Conservation (phyloP, 352 stramenopile genomes). For the Phytophthora citrophthora region DNA sequence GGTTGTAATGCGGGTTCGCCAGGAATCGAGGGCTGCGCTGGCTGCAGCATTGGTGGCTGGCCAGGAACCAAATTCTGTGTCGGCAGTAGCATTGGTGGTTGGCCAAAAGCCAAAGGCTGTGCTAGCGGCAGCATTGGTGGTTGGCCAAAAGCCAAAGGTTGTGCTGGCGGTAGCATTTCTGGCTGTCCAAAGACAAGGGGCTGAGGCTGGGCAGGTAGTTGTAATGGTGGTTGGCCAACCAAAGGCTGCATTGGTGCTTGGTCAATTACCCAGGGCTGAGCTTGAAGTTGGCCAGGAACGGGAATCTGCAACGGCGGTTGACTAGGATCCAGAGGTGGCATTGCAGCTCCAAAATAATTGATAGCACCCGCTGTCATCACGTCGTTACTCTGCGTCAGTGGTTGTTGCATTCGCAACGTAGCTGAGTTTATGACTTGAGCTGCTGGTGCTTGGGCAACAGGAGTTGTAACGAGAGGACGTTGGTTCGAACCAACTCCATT, state of each 20-base stretch:
- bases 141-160: constrained; percentile 2
- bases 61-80: background rate
- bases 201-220: constrained; percentile 8
- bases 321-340: no score
- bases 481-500: constrained; percentile 3
- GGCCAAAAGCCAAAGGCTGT: background rate
- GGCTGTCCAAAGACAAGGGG: constrained; percentile 2
- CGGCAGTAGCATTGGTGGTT: constrained; percentile 11
- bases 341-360: constrained; percentile 7
- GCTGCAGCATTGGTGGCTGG: constrained; percentile 2
- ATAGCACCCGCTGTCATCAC: background rate
- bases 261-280: background rate
- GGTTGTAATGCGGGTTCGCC: constrained; percentile 5
- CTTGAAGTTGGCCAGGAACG: no score
- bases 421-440: constrained; percentile 1
- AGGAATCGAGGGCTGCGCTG: background rate
- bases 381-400: background rate
- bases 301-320: no score
- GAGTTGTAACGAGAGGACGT: constrained; percentile 2
- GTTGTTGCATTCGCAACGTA: constrained; percentile 11
- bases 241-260: background rate
- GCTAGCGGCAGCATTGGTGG: constrained; percentile 4
- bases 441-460: constrained; percentile 2
- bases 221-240: constrained; percentile 1
- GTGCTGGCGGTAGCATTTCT: constrained; percentile 10